Evolutionary conservation across 148 eudicot genomes (phyloP), one percentile per base, ranked within the genome.

Genomic region (Pharnaceum exiguum): DNA sequence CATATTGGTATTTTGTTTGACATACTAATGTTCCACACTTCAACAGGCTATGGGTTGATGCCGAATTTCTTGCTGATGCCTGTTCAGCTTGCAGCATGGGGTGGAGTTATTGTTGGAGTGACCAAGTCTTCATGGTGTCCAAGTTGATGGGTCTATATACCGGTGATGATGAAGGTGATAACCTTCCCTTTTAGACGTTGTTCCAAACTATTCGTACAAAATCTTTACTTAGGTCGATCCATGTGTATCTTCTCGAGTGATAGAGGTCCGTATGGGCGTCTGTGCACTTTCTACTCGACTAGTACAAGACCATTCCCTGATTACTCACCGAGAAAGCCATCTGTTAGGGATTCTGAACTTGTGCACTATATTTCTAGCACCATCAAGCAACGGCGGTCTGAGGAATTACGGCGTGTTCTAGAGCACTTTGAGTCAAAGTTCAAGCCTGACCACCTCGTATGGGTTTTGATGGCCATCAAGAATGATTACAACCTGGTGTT

Each of bases 401-500:
- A 91, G 77, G 70, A 82, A 50, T 58, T 91, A 28, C 59, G 65
- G 42, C 80, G 68, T 39, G 66, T 79, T 62, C 55, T 91, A 45
- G 82, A 68, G 73, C 81, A 87, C 5, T 85, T 82, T 29, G 90
- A 91, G 63, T 69, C 81, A 39, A 79, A 76, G 45, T 75, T 85
- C 49, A 72, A 65, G 57, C 57, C 75, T 42, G 84, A 82, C 57
- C 88, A 91, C 51, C 71, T 91, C 45, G 79, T 85, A 66, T 87
- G 98, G 98, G 79, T 82, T 70, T 66, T 87, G 23, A 81, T 87
- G 84, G 71, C 79, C 42, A 79, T 87, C 66, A 87, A 69, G 65
- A 68, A 57, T 46, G 90, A 91, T 53, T 82, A 85, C 51, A 57
- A 54, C 36, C 72, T 87, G 35, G 88, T 85, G 62, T 18, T 81